Conservation (phyloP, 2,329 filamentous ascomycete genomes). For the Alternaria angustiovoidea region DNA sequence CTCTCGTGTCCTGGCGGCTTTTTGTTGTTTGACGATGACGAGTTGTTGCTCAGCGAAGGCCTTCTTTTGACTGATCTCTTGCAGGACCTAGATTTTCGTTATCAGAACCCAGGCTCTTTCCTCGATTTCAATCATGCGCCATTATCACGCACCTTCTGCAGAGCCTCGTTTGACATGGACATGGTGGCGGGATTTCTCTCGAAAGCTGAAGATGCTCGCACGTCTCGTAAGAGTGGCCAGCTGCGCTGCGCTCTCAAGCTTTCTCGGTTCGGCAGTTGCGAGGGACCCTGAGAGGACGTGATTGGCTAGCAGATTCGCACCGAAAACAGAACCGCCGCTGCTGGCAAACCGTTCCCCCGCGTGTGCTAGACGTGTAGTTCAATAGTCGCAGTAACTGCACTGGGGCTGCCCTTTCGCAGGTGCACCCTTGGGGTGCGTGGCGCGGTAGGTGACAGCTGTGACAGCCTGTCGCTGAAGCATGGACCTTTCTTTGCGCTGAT, state of each 20-base stretch:
- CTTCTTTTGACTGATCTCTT: conserved; percentile 93
- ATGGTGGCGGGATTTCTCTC: conserved; percentile 60
- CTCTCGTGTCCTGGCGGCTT: conserved; percentile 85
- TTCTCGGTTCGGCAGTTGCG: conserved; percentile 27
- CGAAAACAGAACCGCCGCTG: conserved; percentile 14
- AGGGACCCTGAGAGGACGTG: conserved; percentile 21
- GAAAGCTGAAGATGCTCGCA: conserved; percentile 4
- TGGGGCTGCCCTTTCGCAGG: not conserved
- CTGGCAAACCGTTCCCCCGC: not conserved
- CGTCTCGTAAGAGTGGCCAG: conserved; percentile 17
- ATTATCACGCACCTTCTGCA: conserved; percentile 76
- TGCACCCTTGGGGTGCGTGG: conserved; percentile 1
- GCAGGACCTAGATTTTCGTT: conserved; percentile 70
- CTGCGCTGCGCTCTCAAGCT: conserved; percentile 23
- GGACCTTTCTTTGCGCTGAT: conserved; percentile 12
- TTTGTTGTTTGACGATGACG: conserved; percentile 81
- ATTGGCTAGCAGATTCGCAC: conserved; percentile 24
- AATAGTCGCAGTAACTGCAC: not conserved
- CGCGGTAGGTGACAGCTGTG: conserved; percentile 1
- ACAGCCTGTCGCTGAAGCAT: conserved; percentile 12
- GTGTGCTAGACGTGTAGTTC: not conserved
- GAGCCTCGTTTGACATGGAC: conserved; percentile 92
- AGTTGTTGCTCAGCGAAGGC: conserved; percentile 92
- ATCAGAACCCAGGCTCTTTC: conserved; percentile 5
- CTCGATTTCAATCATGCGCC: not conserved